Conservation (phyloP, 495 filamentous ascomycete genomes). For the Viridothelium virens region DNA sequence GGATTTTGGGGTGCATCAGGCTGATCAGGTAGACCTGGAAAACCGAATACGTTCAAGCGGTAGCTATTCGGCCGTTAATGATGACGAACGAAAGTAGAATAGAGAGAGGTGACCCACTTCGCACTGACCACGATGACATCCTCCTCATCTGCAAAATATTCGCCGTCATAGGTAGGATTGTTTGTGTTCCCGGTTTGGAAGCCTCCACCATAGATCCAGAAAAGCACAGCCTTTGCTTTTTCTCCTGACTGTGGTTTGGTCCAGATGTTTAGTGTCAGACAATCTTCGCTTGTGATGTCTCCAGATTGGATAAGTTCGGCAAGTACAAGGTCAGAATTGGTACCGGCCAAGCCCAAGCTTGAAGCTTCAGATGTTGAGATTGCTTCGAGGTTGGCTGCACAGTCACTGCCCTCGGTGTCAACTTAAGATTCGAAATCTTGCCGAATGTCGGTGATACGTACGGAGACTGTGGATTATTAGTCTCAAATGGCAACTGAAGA, state of each 20-base stretch:
- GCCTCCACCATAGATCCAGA: conserved; percentile 38
- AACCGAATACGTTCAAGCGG: conserved; percentile 56
- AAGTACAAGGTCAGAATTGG: background rate
- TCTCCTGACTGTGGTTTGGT: conserved; percentile 30
- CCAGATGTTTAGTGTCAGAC: conserved; percentile 44
- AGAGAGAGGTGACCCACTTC: conserved; percentile 41
- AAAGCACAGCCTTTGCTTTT: conserved; percentile 32
- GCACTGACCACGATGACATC: conserved; percentile 39
- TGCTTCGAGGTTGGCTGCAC: background rate
- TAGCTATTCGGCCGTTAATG: conserved; percentile 32
- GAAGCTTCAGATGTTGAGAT: background rate
- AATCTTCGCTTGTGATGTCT: conserved; percentile 36
- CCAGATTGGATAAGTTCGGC: conserved; percentile 9
- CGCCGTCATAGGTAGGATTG: conserved; percentile 38
- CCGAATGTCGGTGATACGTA: background rate
- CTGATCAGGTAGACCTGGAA: conserved; percentile 42
- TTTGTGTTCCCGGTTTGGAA: conserved; percentile 29
- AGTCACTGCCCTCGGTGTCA: conserved; percentile 8
- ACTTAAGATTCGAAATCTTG: background rate
- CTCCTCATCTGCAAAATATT: conserved; percentile 33
- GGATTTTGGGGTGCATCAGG: conserved; percentile 37
- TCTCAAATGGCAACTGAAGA: conserved; percentile 31
- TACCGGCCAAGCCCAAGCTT: background rate
- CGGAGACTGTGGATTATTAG: conserved; percentile 1
- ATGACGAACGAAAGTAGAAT: conserved; percentile 31